phyloP scores from a whole-genome alignment of 345 rosid genomes.

The Anacardium occidentale region DNA sequence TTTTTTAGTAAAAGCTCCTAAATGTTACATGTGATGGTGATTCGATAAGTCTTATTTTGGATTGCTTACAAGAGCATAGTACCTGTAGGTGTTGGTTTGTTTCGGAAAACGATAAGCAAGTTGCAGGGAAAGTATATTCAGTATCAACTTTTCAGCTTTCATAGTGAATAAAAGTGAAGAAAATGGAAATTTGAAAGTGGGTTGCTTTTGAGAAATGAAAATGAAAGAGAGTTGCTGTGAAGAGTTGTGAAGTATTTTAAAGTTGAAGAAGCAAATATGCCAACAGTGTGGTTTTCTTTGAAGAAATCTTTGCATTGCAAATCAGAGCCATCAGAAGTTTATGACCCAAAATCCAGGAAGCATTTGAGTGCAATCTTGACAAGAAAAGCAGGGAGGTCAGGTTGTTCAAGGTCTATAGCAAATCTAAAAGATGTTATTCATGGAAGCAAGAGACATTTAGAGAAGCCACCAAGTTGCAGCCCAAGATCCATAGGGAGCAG shows the following conservation, averaged over 20 bases:
- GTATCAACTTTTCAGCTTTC: constrained; percentile 14
- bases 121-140: constrained; percentile 6
- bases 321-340: constrained; percentile 58
- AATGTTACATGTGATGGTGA: constrained; percentile 7
- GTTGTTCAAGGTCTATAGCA: constrained; percentile 97
- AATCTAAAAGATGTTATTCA: constrained; percentile 97
- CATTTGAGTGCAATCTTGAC: constrained; percentile 58
- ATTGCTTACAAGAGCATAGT: constrained; percentile 14
- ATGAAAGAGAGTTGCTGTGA: background rate
- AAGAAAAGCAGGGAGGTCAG: constrained; percentile 75
- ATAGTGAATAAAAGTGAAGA: constrained; percentile 11
- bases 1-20: constrained; percentile 7
- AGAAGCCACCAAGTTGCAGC: constrained; percentile 89
- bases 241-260: background rate
- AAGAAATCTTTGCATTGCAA: constrained; percentile 64
- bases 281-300: constrained; percentile 69
- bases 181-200: constrained; percentile 1
- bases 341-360: constrained; percentile 56
- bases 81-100: background rate
- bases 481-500: constrained; percentile 99
- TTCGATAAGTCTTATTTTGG: constrained; percentile 1
- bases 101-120: constrained; percentile 15
- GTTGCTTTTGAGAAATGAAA: constrained; percentile 7
- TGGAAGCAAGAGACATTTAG: constrained; percentile 94
- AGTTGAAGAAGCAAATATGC: constrained; percentile 39